Base-by-base conservation (phyloP, 805 yeast genomes). In the Zygotorulaspora danielsina region DNA sequence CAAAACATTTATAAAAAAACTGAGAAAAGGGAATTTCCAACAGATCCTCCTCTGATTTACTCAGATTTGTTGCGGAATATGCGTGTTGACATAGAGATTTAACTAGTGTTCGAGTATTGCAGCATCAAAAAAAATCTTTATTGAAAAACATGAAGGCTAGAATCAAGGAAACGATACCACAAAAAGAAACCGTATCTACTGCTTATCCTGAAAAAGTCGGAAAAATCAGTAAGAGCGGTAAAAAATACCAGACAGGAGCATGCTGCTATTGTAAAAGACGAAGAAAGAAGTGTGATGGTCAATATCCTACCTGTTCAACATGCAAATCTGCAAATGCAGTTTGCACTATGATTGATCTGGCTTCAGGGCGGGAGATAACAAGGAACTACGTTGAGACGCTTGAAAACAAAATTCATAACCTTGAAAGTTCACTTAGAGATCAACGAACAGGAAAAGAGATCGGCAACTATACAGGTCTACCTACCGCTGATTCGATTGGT, bases 261-360 rank as follows among this genome's bases (percentile, higher is more conserved):
- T 75, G 80, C 48, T 72, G 70, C 44, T 52, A 73, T 25, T 75
- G 79, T 49, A 67, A 76, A 37, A 49, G 53, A 41, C 71, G 67
- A 48, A 70, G 75, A 50, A 66, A 71, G 49, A 70, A 68, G 48
- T 75, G 80, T 49, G 78, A 73, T 53, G 76, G 73, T 27, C 59
- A 57, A 24, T 72, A 72, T 48, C 79, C 80, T 1, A 54, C 60
- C 32, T 75, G 79, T 43, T 47, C 66, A 12, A 59, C 65, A 22
- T 74, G 79, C 49, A 55, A 49, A 20, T 61, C 60, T 37, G 64
- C 66, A 5, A 67, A 66, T 1, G 61, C 50, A 2, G 71, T 65
- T 20, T 75, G 79, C 45, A 64, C 74, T 5, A 67, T 73, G 4
- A 52, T 71, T 1, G 77, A 73, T 45, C 68, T 72, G 2, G 69